These are phyloP conservation scores for Colletotrichum tamarilloi DNA, from an alignment of 2,329 filamentous ascomycete species.

Conservation along the genomic window DNA sequence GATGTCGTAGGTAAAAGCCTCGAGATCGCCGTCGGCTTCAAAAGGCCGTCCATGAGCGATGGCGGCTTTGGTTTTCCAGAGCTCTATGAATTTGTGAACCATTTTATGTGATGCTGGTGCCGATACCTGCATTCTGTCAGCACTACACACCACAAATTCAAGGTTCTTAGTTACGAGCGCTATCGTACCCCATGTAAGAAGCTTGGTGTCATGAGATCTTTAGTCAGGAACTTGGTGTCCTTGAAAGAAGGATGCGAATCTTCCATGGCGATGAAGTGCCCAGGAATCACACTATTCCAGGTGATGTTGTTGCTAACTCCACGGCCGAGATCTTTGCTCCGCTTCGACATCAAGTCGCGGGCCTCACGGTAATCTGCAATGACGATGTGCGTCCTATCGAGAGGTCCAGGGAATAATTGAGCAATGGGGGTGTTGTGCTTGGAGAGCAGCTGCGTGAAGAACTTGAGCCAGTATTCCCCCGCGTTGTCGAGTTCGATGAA, in stretches of 20 bases:
- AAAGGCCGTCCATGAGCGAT: not conserved
- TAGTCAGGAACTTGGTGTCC: conserved; percentile 5
- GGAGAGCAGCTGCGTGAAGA: conserved; percentile 7
- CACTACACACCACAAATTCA: no score
- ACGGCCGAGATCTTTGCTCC: not conserved
- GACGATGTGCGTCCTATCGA: not conserved
- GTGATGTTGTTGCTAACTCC: not conserved
- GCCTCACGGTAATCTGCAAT: conserved; percentile 9
- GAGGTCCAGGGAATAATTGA: not conserved
- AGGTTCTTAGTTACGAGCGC: no score
- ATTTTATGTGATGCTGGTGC: not conserved
- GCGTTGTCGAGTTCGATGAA: not conserved
- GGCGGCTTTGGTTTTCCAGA: not conserved
- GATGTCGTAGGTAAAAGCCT: conserved; percentile 12
- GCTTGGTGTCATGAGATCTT: conserved; percentile 13
- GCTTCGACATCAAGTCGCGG: conserved; percentile 11
- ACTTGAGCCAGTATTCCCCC: not conserved
- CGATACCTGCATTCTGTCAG: not conserved
- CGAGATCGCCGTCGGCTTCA: not conserved
- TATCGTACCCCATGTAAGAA: not conserved
- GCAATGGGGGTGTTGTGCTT: conserved; percentile 1
- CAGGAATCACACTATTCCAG: not conserved
- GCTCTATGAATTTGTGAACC: not conserved
- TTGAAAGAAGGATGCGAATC: conserved; percentile 13
- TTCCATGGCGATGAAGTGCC: conserved; percentile 10